These are phyloP conservation scores for Parathielavia hyrcaniae DNA, from an alignment of 495 filamentous ascomycete genomes.

Conservation along the genomic window DNA sequence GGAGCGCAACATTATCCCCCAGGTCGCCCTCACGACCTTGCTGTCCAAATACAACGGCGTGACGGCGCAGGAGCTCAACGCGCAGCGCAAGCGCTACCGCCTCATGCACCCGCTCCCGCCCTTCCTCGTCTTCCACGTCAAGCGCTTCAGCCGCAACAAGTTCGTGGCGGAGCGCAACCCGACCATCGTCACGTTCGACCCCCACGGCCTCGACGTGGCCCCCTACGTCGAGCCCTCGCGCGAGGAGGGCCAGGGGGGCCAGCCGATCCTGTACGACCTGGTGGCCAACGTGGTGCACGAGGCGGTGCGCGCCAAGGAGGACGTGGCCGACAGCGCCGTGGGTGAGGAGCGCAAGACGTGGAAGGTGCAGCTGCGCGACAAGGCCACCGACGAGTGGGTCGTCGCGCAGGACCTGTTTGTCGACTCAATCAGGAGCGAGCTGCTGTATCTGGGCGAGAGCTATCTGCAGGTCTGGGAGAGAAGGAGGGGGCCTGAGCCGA, in stretches of 20 bases:
- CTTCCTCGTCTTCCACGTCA: constrained; percentile 90
- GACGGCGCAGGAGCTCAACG: constrained; percentile 78
- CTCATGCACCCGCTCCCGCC: constrained; percentile 89
- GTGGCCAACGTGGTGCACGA: constrained; percentile 95
- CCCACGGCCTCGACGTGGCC: constrained; percentile 68
- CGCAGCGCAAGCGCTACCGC: constrained; percentile 79
- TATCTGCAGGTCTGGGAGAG: constrained; percentile 97
- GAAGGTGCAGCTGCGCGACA: constrained; percentile 60
- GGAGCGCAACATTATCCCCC: constrained; percentile 91
- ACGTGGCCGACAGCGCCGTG: constrained; percentile 61
- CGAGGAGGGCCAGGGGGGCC: constrained; percentile 52
- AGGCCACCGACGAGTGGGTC: constrained; percentile 72
- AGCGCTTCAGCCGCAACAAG: constrained; percentile 92
- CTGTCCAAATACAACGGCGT: constrained; percentile 92
- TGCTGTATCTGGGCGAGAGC: constrained; percentile 84
- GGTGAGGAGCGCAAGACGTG: constrained; percentile 78
- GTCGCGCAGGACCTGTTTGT: constrained; percentile 93
- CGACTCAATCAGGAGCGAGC: constrained; percentile 74
- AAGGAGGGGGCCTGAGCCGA: constrained; percentile 47
- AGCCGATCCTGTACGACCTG: constrained; percentile 92
- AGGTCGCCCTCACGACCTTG: constrained; percentile 82
- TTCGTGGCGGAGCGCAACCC: constrained; percentile 95
- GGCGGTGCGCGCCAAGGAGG: constrained; percentile 66
- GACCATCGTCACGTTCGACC: constrained; percentile 93
- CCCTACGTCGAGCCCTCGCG: constrained; percentile 63